Evolutionary conservation across 768 basidiomycete genomes (phyloP).

Genomic region (Tulasnella sp.): DNA sequence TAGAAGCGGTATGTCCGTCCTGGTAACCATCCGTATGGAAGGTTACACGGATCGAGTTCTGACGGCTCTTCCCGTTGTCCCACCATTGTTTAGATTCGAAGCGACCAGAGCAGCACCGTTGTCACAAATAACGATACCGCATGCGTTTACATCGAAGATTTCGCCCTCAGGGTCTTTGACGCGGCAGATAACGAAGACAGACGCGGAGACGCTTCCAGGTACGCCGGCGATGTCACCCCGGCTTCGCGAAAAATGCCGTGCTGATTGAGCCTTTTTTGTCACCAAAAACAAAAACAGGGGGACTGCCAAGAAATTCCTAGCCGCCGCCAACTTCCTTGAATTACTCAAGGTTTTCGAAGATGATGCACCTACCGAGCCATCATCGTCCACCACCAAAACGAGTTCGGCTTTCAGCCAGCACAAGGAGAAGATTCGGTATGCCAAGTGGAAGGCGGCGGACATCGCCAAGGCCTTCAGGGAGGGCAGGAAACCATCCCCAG

Average conservation of each 20-base stretch:
- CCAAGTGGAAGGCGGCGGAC: constrained; percentile 96
- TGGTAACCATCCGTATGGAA: neutral
- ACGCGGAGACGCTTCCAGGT: constrained; percentile 65
- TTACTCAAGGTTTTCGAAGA: constrained; percentile 67
- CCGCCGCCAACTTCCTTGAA: constrained; percentile 90
- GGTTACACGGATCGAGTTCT: neutral
- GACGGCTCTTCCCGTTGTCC: neutral
- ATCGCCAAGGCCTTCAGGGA: constrained; percentile 93
- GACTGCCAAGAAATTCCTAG: constrained; percentile 90
- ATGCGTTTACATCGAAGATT: constrained; percentile 85
- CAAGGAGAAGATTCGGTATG: constrained; percentile 81
- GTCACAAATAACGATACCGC: constrained; percentile 48
- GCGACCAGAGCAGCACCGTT: constrained; percentile 59
- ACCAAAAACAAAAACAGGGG: no score
- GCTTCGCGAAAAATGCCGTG: constrained; percentile 17
- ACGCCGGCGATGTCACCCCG: constrained; percentile 18
- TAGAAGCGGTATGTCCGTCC: constrained; percentile 46
- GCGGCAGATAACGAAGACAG: constrained; percentile 89
- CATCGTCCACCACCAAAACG: neutral
- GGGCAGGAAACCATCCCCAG: constrained; percentile 71
- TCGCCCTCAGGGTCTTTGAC: constrained; percentile 80
- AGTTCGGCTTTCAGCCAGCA: constrained; percentile 35
- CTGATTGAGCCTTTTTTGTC: neutral
- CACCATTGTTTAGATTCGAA: constrained; percentile 45
- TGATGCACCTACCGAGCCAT: neutral